Percentiles rank a stretch among this genome's conserved stretches.
Conservation (phyloP, 352 stramenopile genomes). For the Achlya hypogyna region DNA sequence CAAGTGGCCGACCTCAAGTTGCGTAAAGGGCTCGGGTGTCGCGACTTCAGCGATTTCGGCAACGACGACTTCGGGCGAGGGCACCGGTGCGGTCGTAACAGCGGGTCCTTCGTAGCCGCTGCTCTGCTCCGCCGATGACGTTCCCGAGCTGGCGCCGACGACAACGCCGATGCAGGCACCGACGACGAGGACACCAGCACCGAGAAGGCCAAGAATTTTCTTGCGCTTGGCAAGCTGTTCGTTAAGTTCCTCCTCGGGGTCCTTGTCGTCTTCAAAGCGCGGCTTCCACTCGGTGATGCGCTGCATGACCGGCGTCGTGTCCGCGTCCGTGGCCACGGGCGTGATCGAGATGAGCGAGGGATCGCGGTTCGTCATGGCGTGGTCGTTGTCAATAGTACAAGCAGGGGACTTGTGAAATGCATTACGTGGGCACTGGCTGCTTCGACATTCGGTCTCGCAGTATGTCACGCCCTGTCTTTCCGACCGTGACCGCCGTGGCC, state of each 20-base stretch:
- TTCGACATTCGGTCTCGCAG: neutral
- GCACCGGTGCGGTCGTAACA: neutral
- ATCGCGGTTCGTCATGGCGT: neutral
- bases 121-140: neutral
- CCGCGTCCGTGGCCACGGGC: neutral
- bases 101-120: neutral
- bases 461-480: neutral
- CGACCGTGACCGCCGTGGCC: neutral
- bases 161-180: slow-evolving; percentile 31
- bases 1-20: neutral
- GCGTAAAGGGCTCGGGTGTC: neutral
- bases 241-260: slow-evolving; percentile 7
- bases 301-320: neutral
- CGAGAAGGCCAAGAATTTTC: slow-evolving; percentile 3
- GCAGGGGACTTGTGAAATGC: neutral
- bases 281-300: slow-evolving; percentile 8
- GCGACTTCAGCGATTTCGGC: neutral
- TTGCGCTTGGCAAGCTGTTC: slow-evolving; percentile 12
- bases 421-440: too few species aligned
- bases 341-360: neutral
- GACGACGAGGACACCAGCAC: neutral
- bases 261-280: slow-evolving; percentile 4
- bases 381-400: neutral
- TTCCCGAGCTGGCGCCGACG: slow-evolving; percentile 27
- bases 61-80: neutral